Evolutionary conservation across 2,329 filamentous ascomycete genomes (phyloP), one percentile per base, ranked within the genome.

Genomic region (Nakataea oryzae): DNA sequence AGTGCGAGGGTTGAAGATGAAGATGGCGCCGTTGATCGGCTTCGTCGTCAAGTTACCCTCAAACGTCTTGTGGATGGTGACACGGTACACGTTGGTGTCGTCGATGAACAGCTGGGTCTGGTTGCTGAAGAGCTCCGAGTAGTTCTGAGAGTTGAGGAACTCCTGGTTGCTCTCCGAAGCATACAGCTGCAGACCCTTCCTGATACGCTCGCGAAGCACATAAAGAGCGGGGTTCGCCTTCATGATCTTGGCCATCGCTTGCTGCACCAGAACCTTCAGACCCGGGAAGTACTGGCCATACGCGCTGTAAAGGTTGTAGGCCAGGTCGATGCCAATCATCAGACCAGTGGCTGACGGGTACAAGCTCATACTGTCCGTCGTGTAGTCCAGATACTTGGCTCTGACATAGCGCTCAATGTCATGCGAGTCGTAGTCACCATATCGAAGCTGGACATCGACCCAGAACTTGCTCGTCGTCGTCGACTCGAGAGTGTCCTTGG

Each of bases 201-300:
- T 86, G 66, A 99, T 99, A 83, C 95, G 95, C 78, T 99, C 95
- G 64, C 95, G 90, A 64, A 99, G 79, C 60, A 99, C 95, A 73
- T 97, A 99, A 34, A 99, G 78, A 3, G 95, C 95, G 21, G 95
- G 95, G 71, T 99, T 99, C 50, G 95, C 93, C 78, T 99, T 99
- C 95, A 99, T 99, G 73, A 99, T 86, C 86, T 99, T 99, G 59
- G 92, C 92, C 96, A 99, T 99, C 7, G 96, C 95, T 74, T 97
- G 93, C 75, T 99, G 96, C 29, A 99, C 81, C 28, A 99, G 84
- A 58, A 92, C 89, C 81, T 99, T 99, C 65, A 99, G 78, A 71
- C 95, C 95, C 58, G 95, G 95, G 86, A 99, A 99, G 79, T 97
- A 99, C 78, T 97, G 93, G 60, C 95, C 95, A 69, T 96, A 99